phyloP scores from a whole-genome alignment of 805 yeast species.

The Pichia gijzeniarum region DNA sequence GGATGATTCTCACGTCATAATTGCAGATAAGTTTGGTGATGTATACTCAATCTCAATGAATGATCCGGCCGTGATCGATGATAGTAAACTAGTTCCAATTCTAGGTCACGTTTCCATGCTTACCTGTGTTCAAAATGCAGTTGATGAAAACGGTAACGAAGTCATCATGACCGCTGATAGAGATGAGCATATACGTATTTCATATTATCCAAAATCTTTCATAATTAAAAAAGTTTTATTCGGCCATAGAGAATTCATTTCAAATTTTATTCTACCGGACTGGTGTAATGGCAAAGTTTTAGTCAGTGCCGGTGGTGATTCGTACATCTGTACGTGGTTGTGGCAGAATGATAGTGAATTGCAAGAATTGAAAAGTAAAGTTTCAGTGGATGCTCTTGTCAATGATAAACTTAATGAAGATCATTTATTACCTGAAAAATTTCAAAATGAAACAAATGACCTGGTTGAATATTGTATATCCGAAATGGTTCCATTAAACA shows the following conservation, averaged over 20 bases:
- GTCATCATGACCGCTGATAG: slow-evolving; percentile 79
- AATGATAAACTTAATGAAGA: slow-evolving; percentile 39
- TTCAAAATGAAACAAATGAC: slow-evolving; percentile 45
- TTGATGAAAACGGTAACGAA: slow-evolving; percentile 36
- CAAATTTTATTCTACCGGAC: slow-evolving; percentile 51
- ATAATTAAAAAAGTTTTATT: slow-evolving; percentile 78
- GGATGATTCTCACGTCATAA: slow-evolving; percentile 45
- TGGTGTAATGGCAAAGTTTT: slow-evolving; percentile 44
- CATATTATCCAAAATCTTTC: slow-evolving; percentile 71
- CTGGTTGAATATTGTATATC: slow-evolving; percentile 47
- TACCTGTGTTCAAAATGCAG: slow-evolving; percentile 56
- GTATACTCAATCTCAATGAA: slow-evolving; percentile 59
- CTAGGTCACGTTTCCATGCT: slow-evolving; percentile 97
- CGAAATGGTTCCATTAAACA: slow-evolving; percentile 27
- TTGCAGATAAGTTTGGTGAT: slow-evolving; percentile 97
- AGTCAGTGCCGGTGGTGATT: slow-evolving; percentile 91
- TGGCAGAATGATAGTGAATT: slow-evolving; percentile 43
- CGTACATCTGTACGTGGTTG: slow-evolving; percentile 65
- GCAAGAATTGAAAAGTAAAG: slow-evolving; percentile 38
- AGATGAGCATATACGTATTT: slow-evolving; percentile 89
- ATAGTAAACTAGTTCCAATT: slow-evolving; percentile 55
- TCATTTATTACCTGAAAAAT: slow-evolving; percentile 61
- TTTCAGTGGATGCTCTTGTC: slow-evolving; percentile 32
- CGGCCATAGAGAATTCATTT: slow-evolving; percentile 81
- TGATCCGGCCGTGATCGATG: slow-evolving; percentile 27